phyloP scores from a whole-genome alignment of 495 filamentous ascomycete species.

The Penicillium lividum region DNA sequence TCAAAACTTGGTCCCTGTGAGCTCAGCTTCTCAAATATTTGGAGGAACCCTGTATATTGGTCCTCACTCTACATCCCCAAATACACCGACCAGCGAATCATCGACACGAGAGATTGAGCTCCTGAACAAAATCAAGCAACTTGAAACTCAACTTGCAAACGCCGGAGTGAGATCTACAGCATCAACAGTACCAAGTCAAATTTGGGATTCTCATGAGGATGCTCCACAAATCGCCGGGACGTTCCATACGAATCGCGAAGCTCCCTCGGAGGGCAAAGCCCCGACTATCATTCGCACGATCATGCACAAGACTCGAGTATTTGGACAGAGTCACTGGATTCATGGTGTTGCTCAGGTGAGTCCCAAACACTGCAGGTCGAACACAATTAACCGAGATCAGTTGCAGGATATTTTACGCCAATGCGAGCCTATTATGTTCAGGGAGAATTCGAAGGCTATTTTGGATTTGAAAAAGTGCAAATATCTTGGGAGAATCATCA shows the following conservation, averaged over 20 bases:
- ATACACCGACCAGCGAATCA: conserved; percentile 31
- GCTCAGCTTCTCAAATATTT: not conserved
- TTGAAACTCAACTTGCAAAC: conserved; percentile 48
- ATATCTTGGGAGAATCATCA: conserved; percentile 46
- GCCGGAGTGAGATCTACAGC: not conserved
- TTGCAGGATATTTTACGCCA: conserved; percentile 41
- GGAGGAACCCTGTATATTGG: conserved; percentile 7
- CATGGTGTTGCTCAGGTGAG: conserved; percentile 43
- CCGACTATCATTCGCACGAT: conserved; percentile 38
- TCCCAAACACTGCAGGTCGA: not conserved
- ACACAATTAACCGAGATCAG: conserved; percentile 18
- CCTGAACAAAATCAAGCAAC: conserved; percentile 41
- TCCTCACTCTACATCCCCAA: conserved; percentile 26
- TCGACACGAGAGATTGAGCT: conserved; percentile 38
- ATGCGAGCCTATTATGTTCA: conserved; percentile 38
- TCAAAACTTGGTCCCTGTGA: not conserved
- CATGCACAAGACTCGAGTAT: conserved; percentile 54
- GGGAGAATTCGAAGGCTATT: conserved; percentile 38
- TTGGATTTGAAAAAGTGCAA: conserved; percentile 47
- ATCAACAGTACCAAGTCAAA: conserved; percentile 17
- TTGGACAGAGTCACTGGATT: conserved; percentile 61
- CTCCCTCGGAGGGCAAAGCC: conserved; percentile 16
- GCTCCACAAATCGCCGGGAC: conserved; percentile 26
- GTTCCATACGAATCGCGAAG: conserved; percentile 33
- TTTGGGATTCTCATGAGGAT: conserved; percentile 30